Evolutionary conservation across 2,329 filamentous ascomycete species (phyloP).

Genomic region (Pseudocercospora pini-densiflorae): DNA sequence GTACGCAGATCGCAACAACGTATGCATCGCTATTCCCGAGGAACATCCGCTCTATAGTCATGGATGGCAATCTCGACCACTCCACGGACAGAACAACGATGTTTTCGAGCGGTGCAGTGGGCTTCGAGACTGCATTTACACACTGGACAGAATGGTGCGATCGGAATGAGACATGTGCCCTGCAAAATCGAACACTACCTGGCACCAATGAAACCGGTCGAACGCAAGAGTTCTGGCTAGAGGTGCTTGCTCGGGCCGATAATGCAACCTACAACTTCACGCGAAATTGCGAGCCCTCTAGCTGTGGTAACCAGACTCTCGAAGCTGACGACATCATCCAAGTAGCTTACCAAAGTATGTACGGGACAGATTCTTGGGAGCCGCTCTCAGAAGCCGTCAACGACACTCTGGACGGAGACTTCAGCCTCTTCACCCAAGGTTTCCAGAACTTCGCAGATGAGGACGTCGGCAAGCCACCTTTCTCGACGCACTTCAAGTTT

Average conservation of each 20-base stretch:
- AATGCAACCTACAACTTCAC: not conserved
- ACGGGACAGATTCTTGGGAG: not conserved
- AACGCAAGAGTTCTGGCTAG: not conserved
- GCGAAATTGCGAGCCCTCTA: not conserved
- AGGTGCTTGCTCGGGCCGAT: not conserved
- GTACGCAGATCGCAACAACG: slow-evolving; percentile 49
- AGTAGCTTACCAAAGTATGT: not conserved
- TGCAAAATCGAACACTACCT: slow-evolving; percentile 26
- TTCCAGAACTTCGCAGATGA: not conserved
- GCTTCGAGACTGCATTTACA: slow-evolving; percentile 44
- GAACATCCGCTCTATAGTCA: slow-evolving; percentile 29
- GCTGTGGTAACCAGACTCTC: not conserved
- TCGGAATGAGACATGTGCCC: slow-evolving; percentile 36
- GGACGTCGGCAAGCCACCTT: not conserved
- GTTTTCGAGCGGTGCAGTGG: slow-evolving; percentile 42
- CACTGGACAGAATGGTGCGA: slow-evolving; percentile 47
- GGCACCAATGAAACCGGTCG: slow-evolving; percentile 25
- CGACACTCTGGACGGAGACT: not conserved
- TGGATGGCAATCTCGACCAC: slow-evolving; percentile 54
- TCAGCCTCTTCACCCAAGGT: not conserved
- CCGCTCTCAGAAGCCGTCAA: not conserved
- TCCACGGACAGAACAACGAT: slow-evolving; percentile 43
- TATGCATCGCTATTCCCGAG: slow-evolving; percentile 53
- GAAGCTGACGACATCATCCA: slow-evolving; percentile 1
- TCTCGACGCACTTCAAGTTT: not conserved